These are phyloP conservation scores for Pseudomicrostroma phylloplanum DNA, from an alignment of 1,284 basidiomycete genomes.

Conservation along the genomic window DNA sequence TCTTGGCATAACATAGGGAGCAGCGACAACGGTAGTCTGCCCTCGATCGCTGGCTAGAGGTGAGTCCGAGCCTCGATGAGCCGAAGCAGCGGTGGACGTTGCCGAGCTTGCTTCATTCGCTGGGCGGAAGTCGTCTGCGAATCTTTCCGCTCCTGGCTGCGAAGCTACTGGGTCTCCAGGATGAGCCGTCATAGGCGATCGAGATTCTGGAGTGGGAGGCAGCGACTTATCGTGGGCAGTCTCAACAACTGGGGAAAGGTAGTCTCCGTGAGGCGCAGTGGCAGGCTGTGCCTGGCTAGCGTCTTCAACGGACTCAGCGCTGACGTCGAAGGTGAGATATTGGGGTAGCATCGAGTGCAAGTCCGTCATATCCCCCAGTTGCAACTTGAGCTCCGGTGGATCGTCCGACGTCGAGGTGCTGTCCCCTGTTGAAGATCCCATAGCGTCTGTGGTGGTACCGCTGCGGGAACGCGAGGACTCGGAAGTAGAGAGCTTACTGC, in stretches of 20 bases:
- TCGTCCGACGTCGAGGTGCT: not conserved
- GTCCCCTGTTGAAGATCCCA: not conserved
- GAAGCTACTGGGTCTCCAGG: not conserved
- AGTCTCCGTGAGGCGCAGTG: not conserved
- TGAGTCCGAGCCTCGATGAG: no score
- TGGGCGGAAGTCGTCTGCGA: not conserved
- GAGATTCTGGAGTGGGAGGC: conserved; percentile 10
- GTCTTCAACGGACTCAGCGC: not conserved
- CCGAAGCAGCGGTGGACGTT: not conserved
- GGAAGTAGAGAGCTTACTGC: not conserved
- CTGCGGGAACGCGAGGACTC: not conserved
- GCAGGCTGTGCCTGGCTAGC: not conserved
- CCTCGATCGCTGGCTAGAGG: no score
- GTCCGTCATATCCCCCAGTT: not conserved
- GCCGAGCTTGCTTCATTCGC: conserved; percentile 3
- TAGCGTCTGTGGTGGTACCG: not conserved
- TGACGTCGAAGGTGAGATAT: not conserved
- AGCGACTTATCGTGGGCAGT: conserved; percentile 9
- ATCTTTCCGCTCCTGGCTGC: not conserved
- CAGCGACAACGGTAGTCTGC: no score
- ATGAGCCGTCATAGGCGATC: conserved; percentile 1
- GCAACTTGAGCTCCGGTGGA: not conserved
- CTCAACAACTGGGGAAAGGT: not conserved
- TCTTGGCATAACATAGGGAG: no score
- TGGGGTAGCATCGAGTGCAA: conserved; percentile 4